Conservation (phyloP, 805 yeast species). For the Danielia reshetovae region DNA sequence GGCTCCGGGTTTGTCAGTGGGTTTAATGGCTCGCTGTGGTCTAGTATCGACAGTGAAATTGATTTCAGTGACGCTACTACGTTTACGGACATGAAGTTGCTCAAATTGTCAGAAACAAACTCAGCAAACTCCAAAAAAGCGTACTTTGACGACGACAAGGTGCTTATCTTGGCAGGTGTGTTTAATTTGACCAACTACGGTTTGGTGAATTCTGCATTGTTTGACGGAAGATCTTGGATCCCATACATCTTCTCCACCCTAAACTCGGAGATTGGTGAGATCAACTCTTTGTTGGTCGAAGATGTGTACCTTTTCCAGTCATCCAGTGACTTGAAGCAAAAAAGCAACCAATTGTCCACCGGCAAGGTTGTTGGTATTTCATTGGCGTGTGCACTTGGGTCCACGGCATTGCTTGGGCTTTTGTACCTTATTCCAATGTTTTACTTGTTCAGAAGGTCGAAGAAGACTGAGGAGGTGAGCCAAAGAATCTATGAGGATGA, state of each 20-base stretch:
- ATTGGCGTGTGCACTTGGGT: slow-evolving; percentile 43
- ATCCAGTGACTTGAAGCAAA: slow-evolving; percentile 25
- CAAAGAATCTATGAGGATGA: slow-evolving; percentile 42
- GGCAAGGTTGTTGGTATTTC: slow-evolving; percentile 46
- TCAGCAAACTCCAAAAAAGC: slow-evolving; percentile 25
- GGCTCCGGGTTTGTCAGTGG: slow-evolving; percentile 35
- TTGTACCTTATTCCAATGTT: slow-evolving; percentile 39
- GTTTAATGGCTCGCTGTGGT: slow-evolving; percentile 50
- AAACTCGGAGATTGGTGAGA: slow-evolving; percentile 21
- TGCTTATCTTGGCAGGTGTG: slow-evolving; percentile 57
- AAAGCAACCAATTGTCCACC: slow-evolving; percentile 21
- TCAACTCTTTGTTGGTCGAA: slow-evolving; percentile 30
- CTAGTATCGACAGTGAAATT: slow-evolving; percentile 33
- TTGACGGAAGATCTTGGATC: slow-evolving; percentile 62
- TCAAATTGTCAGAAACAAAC: slow-evolving; percentile 31
- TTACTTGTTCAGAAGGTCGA: slow-evolving; percentile 26
- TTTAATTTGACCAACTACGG: slow-evolving; percentile 51
- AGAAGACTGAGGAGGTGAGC: slow-evolving; percentile 16
- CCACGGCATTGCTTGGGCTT: slow-evolving; percentile 38
- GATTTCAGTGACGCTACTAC: slow-evolving; percentile 24
- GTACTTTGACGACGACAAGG: slow-evolving; percentile 40
- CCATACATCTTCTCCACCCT: slow-evolving; percentile 52
- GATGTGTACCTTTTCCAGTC: slow-evolving; percentile 35
- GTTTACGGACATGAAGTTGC: slow-evolving; percentile 44
- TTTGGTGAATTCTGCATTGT: slow-evolving; percentile 55